Conservation (phyloP, 2,329 filamentous ascomycete genomes). For the Ceratocystis lukuohia region DNA sequence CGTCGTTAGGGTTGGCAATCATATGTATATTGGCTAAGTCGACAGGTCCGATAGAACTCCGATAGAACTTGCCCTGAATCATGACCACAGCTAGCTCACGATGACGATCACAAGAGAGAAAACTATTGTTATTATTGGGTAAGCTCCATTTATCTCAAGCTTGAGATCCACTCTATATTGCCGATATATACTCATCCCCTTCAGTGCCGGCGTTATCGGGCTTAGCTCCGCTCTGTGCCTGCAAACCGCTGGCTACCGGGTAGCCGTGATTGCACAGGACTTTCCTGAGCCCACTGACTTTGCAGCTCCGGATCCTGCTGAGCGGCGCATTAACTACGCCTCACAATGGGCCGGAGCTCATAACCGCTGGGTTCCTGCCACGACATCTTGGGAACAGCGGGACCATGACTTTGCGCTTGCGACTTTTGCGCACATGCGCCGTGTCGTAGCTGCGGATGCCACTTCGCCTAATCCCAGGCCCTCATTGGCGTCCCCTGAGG, state of each 20-base stretch:
- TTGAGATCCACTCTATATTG: neutral
- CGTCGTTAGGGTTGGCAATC: neutral
- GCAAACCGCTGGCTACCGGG: constrained; percentile 29
- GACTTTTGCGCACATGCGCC: constrained; percentile 33
- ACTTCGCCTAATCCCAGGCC: constrained; percentile 21
- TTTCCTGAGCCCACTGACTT: constrained; percentile 36
- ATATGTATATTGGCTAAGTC: neutral
- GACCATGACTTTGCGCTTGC: constrained; percentile 33
- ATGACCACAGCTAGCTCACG: no score
- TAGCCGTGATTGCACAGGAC: constrained; percentile 35
- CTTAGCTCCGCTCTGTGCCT: constrained; percentile 36
- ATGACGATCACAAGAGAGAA: neutral
- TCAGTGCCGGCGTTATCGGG: constrained; percentile 42
- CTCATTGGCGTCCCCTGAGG: constrained; percentile 22
- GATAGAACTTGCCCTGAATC: neutral
- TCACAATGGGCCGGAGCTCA: constrained; percentile 47
- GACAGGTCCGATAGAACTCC: neutral
- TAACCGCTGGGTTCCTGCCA: constrained; percentile 36
- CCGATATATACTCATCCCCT: neutral
- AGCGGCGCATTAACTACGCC: constrained; percentile 36
- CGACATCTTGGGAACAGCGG: constrained; percentile 26
- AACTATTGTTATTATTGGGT: constrained; percentile 1
- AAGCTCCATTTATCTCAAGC: neutral
- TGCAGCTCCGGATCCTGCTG: constrained; percentile 26
- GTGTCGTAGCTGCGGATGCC: constrained; percentile 22